Conservation (phyloP, 768 basidiomycete genomes). For the Mycena polygramma region DNA sequence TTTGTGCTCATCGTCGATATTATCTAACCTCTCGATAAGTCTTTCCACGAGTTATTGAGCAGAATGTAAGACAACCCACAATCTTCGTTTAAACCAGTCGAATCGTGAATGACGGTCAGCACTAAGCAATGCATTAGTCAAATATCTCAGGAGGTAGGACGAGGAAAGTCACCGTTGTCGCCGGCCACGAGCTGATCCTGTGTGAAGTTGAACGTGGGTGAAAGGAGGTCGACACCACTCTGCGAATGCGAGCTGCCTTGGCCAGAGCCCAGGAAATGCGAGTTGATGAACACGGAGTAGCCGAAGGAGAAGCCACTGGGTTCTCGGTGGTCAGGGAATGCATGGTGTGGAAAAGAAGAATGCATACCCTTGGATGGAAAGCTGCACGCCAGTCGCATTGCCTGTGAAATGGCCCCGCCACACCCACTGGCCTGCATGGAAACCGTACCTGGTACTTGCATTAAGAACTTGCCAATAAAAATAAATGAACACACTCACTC, state of each 20-base stretch:
- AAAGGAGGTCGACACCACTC: constrained; percentile 49
- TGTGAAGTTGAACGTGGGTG: constrained; percentile 51
- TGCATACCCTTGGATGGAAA: constrained; percentile 55
- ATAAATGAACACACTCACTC: constrained; percentile 43
- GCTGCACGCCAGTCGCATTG: constrained; percentile 53
- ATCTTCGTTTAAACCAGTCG: constrained; percentile 54
- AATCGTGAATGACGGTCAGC: constrained; percentile 52
- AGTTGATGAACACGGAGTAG: constrained; percentile 60
- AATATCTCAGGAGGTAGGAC: neutral
- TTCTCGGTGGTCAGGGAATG: neutral
- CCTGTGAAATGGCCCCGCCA: constrained; percentile 63
- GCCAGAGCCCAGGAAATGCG: constrained; percentile 56
- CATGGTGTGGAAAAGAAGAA: neutral
- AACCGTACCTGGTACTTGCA: constrained; percentile 44
- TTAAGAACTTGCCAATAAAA: neutral
- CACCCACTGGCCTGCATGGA: constrained; percentile 55
- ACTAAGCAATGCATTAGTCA: constrained; percentile 35
- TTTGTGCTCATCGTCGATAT: constrained; percentile 59
- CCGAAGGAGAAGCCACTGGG: constrained; percentile 57
- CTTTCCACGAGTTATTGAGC: neutral
- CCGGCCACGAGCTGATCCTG: constrained; percentile 45
- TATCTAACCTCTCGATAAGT: constrained; percentile 37
- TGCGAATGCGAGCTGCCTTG: constrained; percentile 53
- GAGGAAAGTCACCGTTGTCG: constrained; percentile 43
- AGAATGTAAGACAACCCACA: constrained; percentile 39